phyloP scores from a whole-genome alignment of 202 grass and related monocot species.

The Saccharum hybrid region DNA sequence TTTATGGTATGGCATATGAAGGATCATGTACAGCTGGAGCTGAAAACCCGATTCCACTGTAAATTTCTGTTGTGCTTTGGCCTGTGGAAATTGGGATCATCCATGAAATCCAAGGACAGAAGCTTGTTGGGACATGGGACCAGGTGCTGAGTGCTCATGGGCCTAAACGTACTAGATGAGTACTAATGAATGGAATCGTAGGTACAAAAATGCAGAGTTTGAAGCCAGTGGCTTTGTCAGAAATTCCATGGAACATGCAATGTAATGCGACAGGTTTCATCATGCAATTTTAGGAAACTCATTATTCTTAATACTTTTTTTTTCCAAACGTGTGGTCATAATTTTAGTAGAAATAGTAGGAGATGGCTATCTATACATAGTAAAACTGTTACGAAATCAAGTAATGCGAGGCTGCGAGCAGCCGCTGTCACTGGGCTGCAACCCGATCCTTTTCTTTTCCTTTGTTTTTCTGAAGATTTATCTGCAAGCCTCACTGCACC shows the following conservation, averaged over 20 bases:
- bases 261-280: slow-evolving; percentile 1
- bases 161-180: slow-evolving; percentile 28
- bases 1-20: slow-evolving; percentile 41
- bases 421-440: not conserved
- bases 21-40: slow-evolving; percentile 51
- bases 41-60: slow-evolving; percentile 46
- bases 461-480: not conserved
- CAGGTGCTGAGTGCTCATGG: slow-evolving; percentile 17
- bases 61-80: slow-evolving; percentile 40
- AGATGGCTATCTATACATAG: not conserved
- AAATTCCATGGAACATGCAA: not conserved
- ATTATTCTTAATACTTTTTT: not conserved
- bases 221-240: slow-evolving; percentile 10
- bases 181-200: slow-evolving; percentile 20
- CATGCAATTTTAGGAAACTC: slow-evolving; percentile 6
- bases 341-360: not conserved
- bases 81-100: slow-evolving; percentile 39
- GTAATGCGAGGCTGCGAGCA: not conserved
- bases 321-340: too few species aligned
- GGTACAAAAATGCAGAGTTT: slow-evolving; percentile 27
- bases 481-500: too few species aligned
- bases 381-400: not conserved
- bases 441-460: not conserved
- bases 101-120: slow-evolving; percentile 31
- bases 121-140: slow-evolving; percentile 36